A percentile compares a stretch with the other conserved stretches of the same genome.
These are phyloP conservation scores for Lodderomyces margitis DNA, from an alignment of 1,139 yeast genomes.

Conservation along the genomic window DNA sequence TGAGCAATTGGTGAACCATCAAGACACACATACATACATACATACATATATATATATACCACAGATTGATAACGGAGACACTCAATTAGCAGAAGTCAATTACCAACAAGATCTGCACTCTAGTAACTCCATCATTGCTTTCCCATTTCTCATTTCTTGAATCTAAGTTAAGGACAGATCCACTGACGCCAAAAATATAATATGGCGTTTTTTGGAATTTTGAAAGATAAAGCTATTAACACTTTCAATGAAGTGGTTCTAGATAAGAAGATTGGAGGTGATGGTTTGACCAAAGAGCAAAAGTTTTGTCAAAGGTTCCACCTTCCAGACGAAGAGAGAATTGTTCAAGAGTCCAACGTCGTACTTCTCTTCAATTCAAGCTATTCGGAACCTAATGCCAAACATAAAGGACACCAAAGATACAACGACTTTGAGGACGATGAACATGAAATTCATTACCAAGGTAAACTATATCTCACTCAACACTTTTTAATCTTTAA, in stretches of 20 bases:
- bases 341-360: constrained; percentile 66
- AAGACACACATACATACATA: too few relatives aligned
- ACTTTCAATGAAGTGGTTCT: constrained; percentile 40
- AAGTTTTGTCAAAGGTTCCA: constrained; percentile 61
- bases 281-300: constrained; percentile 60
- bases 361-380: constrained; percentile 50
- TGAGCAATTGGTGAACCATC: too few relatives aligned
- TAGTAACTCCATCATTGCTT: too few relatives aligned
- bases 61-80: too few relatives aligned
- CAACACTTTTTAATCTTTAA: constrained; percentile 73
- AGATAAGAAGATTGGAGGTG: constrained; percentile 28
- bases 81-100: too few relatives aligned
- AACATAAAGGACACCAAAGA: background rate
- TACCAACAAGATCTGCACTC: too few relatives aligned
- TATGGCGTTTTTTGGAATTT: constrained; percentile 52
- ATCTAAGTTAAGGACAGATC: background rate
- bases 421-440: background rate
- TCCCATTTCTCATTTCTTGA: background rate
- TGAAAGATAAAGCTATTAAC: constrained; percentile 48
- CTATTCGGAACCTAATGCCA: background rate
- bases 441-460: constrained; percentile 22
- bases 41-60: too few relatives aligned
- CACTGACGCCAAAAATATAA: background rate
- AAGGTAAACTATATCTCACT: constrained; percentile 68
- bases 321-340: constrained; percentile 68